Base-by-base conservation (phyloP, 148 eudicot species). In the Chenopodium formosanum region DNA sequence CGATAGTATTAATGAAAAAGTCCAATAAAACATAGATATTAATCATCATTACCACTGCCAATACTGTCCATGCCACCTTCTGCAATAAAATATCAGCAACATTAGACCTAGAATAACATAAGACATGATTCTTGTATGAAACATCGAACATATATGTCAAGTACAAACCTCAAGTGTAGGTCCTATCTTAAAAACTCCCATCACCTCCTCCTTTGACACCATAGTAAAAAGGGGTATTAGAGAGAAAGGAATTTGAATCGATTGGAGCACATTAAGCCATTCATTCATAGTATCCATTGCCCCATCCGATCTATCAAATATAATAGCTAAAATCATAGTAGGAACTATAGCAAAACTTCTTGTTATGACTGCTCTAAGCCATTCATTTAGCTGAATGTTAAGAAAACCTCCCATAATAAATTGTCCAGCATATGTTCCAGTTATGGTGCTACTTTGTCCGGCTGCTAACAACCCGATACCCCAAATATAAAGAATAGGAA, bases 361-460 rank as follows among this genome's bases (percentile, higher is more conserved):
- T 2, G 97, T 93, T 37, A 93, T 90, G 65, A 95, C 70, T 4
- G 99, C 94, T 73, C 99, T 87, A 76, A 91, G 29, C 90, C 97
- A 92, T 82, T 93, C 91, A 74, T 93, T 86, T 20, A 95, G 50
- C 11, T 82, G 85, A 23, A 95, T 88, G 69, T 95, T 77, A 0
- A 93, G 90, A 83, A 92, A 95, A 44, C 97, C 99, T 48, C 92
- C 93, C 97, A 95, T 95, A 10, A 95, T 95, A 82, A 95, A 95
- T 79, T 95, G 98, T 4, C 98, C 97, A 2, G 98, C 98, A 70
- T 95, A 95, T 4, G 98, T 95, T 4, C 98, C 97, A 4, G 97
- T 91, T 11, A 95, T 93, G 0, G 99, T 95, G 69, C 99, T 95
- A 83, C 99, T 95, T 73, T 93, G 97, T 12, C 99, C 99, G 0